These are phyloP conservation scores for Volutella citrinella DNA, from an alignment of 2,329 filamentous ascomycete species.

Conservation along the genomic window DNA sequence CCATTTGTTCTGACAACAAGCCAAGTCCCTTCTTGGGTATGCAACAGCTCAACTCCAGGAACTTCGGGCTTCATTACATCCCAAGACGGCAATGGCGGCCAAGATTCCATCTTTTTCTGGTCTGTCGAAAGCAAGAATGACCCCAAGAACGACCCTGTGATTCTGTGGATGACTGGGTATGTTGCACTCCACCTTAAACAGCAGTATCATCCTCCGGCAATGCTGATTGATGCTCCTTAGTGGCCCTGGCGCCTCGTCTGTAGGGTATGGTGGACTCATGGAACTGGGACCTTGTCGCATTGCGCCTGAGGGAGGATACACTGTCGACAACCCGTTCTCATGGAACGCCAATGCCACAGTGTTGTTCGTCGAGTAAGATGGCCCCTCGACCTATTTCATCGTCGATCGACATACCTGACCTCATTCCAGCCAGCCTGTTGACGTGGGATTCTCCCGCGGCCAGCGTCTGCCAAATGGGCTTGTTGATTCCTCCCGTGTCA, in stretches of 20 bases:
- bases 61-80: slow-evolving; percentile 2
- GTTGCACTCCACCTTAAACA: not conserved
- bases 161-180: slow-evolving; percentile 8
- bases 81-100: not conserved
- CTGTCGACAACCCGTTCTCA: slow-evolving; percentile 5
- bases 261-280: slow-evolving; percentile 5
- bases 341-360: slow-evolving; percentile 8
- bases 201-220: no score
- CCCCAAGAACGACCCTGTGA: slow-evolving; percentile 2
- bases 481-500: slow-evolving; percentile 3
- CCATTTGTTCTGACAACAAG: no score
- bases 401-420: no score
- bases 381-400: no score
- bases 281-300: slow-evolving; percentile 9
- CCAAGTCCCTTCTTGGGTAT: no score
- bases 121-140: slow-evolving; percentile 5
- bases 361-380: slow-evolving; percentile 8
- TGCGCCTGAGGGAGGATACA: slow-evolving; percentile 4
- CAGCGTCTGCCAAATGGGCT: no score
- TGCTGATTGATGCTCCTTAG: no score
- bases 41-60: slow-evolving; percentile 6
- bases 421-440: no score
- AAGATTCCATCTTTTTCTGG: slow-evolving; percentile 4
- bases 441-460: no score
- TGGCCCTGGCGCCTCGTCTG: slow-evolving; percentile 6